phyloP scores from a whole-genome alignment of 495 filamentous ascomycete genomes.

The Trichoderma parareesei region DNA sequence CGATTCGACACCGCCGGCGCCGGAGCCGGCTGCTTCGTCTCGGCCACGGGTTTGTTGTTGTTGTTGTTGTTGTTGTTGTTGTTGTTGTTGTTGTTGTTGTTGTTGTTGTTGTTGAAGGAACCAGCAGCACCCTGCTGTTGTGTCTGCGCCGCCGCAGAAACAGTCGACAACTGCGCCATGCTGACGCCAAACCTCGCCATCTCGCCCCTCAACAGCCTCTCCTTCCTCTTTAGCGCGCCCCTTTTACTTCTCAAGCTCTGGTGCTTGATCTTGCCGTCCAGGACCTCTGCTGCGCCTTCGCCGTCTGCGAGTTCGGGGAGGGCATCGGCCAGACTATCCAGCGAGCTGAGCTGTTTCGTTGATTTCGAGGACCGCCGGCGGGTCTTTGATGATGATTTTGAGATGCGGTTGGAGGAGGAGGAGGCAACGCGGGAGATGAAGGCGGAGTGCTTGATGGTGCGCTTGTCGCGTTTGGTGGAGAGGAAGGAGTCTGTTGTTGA shows the following conservation, averaged over 20 bases:
- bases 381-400: slow-evolving; percentile 33
- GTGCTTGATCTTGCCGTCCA: slow-evolving; percentile 49
- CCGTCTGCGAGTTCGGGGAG: slow-evolving; percentile 51
- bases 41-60: too few relatives aligned
- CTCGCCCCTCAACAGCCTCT: slow-evolving; percentile 68
- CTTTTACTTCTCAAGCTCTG: slow-evolving; percentile 64
- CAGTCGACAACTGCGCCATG: slow-evolving; percentile 56
- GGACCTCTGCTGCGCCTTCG: slow-evolving; percentile 25
- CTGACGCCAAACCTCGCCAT: slow-evolving; percentile 75
- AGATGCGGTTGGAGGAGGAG: slow-evolving; percentile 26
- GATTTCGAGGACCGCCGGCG: slow-evolving; percentile 62
- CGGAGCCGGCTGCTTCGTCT: slow-evolving; percentile 4
- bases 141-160: slow-evolving; percentile 21
- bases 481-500: slow-evolving; percentile 39
- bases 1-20: slow-evolving; percentile 42
- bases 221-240: slow-evolving; percentile 76
- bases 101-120: not conserved
- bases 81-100: not conserved
- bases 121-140: slow-evolving; percentile 9
- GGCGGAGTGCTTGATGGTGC: slow-evolving; percentile 61
- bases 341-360: slow-evolving; percentile 51
- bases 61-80: not conserved
- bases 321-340: slow-evolving; percentile 70
- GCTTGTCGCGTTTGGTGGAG: slow-evolving; percentile 70
- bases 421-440: slow-evolving; percentile 73